These are phyloP conservation scores for Backusella mclennaniae DNA, from an alignment of 192 early-diverging fungal genomes.

Conservation along the genomic window DNA sequence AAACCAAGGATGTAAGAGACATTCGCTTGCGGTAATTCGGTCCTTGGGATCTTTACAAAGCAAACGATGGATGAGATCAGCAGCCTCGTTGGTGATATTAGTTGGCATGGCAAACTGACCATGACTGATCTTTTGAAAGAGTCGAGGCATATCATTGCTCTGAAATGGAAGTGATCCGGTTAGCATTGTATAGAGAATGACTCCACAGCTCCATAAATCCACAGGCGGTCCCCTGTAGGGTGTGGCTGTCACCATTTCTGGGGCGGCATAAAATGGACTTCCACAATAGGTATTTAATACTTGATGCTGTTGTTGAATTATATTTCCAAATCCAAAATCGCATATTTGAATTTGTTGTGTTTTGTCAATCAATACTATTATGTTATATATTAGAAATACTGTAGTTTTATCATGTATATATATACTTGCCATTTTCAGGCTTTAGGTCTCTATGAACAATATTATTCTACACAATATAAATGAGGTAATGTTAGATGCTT, in stretches of 20 bases:
- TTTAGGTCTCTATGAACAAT: slow-evolving; percentile 88
- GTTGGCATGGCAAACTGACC: slow-evolving; percentile 52
- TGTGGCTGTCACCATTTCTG: slow-evolving; percentile 61
- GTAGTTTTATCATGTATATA: not conserved
- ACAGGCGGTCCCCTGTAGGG: slow-evolving; percentile 57
- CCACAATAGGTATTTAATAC: slow-evolving; percentile 63
- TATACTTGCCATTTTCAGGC: slow-evolving; percentile 55
- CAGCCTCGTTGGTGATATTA: slow-evolving; percentile 32
- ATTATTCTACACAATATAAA: not conserved
- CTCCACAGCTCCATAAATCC: slow-evolving; percentile 70
- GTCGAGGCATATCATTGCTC: slow-evolving; percentile 59
- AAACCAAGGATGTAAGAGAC: slow-evolving; percentile 52
- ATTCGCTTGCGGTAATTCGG: slow-evolving; percentile 49
- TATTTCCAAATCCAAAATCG: slow-evolving; percentile 86
- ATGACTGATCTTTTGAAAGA: slow-evolving; percentile 53
- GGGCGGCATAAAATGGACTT: slow-evolving; percentile 64
- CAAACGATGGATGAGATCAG: slow-evolving; percentile 40
- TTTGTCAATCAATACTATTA: slow-evolving; percentile 42
- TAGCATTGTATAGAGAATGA: slow-evolving; percentile 64
- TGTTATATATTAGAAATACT: not conserved
- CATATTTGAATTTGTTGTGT: slow-evolving; percentile 76
- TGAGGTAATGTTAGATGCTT: not conserved
- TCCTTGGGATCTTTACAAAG: slow-evolving; percentile 45
- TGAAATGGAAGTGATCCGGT: slow-evolving; percentile 69
- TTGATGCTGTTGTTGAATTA: slow-evolving; percentile 24